A percentile compares a stretch with the other conserved stretches of the same genome.
phyloP scores from a whole-genome alignment of 441 rosid species.

The Eruca vesicaria region DNA sequence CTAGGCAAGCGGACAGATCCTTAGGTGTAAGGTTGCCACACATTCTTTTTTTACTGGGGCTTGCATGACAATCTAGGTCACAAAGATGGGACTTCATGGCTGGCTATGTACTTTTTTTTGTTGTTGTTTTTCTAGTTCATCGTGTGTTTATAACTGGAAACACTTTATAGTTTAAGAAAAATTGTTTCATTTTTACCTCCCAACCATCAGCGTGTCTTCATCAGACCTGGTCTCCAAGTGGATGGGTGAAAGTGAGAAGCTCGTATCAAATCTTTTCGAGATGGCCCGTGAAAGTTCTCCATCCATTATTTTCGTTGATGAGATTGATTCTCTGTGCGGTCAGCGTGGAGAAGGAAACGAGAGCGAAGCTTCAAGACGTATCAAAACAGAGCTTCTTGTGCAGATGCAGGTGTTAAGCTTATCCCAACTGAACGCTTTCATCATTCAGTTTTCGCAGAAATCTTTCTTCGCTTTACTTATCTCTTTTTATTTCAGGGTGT shows the following conservation, averaged over 20 bases:
- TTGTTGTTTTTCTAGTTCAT: slow-evolving; percentile 2
- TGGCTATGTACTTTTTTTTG: not conserved
- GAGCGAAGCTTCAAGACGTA: slow-evolving; percentile 99
- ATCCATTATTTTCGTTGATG: slow-evolving; percentile 92
- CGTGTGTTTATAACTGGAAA: slow-evolving; percentile 26
- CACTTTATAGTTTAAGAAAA: slow-evolving; percentile 13
- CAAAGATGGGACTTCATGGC: not conserved
- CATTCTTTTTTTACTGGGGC: not conserved
- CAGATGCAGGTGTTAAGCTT: slow-evolving; percentile 91
- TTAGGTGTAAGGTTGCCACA: not conserved
- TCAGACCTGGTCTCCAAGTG: slow-evolving; percentile 99
- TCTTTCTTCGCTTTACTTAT: not conserved
- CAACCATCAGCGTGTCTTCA: slow-evolving; percentile 72
- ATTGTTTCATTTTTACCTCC: slow-evolving; percentile 24
- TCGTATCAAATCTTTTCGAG: slow-evolving; percentile 93
- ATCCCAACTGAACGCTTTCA: not conserved
- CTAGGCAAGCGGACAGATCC: not conserved
- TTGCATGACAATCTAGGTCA: not conserved
- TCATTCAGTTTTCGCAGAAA: not conserved
- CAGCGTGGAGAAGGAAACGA: slow-evolving; percentile 99
- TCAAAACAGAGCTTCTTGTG: slow-evolving; percentile 98
- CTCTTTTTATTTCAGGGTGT: slow-evolving; percentile 66
- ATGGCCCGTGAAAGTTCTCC: slow-evolving; percentile 99
- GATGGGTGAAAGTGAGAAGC: slow-evolving; percentile 99
- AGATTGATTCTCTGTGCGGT: slow-evolving; percentile 98